Conservation (phyloP, 2,329 filamentous ascomycete genomes). For the Colletotrichum melonis region DNA sequence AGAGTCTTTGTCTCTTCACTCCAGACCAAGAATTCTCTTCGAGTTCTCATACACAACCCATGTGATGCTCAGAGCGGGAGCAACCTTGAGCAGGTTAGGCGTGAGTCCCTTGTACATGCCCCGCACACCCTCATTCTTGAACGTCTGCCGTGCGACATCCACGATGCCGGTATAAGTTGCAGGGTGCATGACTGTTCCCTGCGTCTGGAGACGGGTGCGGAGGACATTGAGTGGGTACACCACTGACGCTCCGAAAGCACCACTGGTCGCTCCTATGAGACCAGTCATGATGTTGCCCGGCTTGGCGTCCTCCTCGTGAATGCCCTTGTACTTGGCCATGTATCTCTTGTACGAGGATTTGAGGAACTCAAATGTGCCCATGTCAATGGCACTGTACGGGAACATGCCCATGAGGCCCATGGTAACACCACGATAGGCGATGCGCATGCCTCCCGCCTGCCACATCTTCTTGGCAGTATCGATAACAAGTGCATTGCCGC, state of each 20-base stretch:
- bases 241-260: conserved; percentile 90
- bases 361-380: conserved; percentile 93
- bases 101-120: conserved; percentile 96
- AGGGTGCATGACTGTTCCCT: conserved; percentile 92
- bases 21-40: conserved; percentile 75
- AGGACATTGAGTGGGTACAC: conserved; percentile 97
- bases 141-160: conserved; percentile 87
- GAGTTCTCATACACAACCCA: conserved; percentile 95
- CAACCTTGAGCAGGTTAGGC: conserved; percentile 95
- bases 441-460: conserved; percentile 75
- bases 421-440: conserved; percentile 91
- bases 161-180: conserved; percentile 90
- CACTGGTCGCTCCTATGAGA: conserved; percentile 89
- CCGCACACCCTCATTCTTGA: conserved; percentile 83
- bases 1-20: conserved; percentile 43
- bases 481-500: conserved; percentile 83
- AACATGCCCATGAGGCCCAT: conserved; percentile 98
- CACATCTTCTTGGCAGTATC: conserved; percentile 91
- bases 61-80: conserved; percentile 93
- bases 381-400: conserved; percentile 95
- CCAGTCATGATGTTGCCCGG: conserved; percentile 88
- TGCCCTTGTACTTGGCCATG: conserved; percentile 75
- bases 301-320: conserved; percentile 85
- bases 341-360: conserved; percentile 79
- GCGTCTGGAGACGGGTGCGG: conserved; percentile 90